A percentile compares a stretch with the other conserved stretches of the same genome.
Evolutionary conservation across 192 early-diverging fungal species (phyloP).

Genomic region (Dispira simplex): DNA sequence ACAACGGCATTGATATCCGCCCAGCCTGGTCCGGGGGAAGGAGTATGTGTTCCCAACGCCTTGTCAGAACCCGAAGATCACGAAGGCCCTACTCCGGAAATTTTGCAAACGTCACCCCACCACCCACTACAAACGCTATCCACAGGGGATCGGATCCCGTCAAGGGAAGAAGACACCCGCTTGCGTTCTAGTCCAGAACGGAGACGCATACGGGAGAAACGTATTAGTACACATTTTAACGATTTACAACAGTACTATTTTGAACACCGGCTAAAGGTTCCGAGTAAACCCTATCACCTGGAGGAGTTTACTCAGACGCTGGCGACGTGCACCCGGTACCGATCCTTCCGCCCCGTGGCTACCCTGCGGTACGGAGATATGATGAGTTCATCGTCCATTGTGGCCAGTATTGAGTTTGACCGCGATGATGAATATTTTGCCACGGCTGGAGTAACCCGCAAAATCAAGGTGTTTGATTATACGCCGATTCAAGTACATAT

Average conservation of each 20-base stretch:
- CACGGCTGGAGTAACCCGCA: constrained; percentile 77
- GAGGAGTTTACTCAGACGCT: constrained; percentile 39
- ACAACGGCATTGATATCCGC: neutral
- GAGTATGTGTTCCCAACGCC: neutral
- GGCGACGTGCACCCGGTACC: constrained; percentile 45
- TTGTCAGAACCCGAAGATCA: neutral
- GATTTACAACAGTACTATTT: constrained; percentile 66
- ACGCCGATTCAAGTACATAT: constrained; percentile 15
- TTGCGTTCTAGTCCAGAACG: neutral
- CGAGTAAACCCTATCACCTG: constrained; percentile 17
- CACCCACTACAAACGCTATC: neutral
- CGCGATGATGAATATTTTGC: constrained; percentile 89
- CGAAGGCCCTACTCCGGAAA: neutral
- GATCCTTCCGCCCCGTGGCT: constrained; percentile 57
- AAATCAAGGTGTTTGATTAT: constrained; percentile 90
- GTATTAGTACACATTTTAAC: constrained; percentile 43
- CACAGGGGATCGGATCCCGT: neutral
- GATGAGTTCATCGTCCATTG: constrained; percentile 54
- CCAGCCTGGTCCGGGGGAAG: neutral
- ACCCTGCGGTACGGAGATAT: constrained; percentile 68
- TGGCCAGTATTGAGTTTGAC: constrained; percentile 90
- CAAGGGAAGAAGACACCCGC: neutral
- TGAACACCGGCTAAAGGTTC: constrained; percentile 31
- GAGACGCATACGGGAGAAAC: constrained; percentile 17
- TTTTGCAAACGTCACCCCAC: neutral